Base-by-base conservation (phyloP, 371 early-diverging fungal genomes). In the Syncephalis fuscata region DNA sequence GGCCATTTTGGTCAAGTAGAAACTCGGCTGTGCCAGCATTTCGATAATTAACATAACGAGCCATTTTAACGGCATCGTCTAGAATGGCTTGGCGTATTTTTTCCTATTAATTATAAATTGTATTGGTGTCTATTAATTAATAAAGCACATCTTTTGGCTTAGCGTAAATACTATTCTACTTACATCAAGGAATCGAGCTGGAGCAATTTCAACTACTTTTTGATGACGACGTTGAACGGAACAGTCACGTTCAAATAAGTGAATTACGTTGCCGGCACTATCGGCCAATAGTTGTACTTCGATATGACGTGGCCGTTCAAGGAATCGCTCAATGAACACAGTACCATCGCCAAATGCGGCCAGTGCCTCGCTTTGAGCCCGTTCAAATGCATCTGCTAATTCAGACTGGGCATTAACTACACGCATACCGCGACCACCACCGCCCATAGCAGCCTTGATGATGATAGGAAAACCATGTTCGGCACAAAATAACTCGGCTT, bases 1-100 rank as follows among this genome's bases (percentile, higher is more conserved):
- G 73, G 58, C 81, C 79, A 57, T 88, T 72, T 46, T 64, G 55
- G 60, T 92, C 93, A 8, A 88, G 89, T 55, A 98, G 72, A 70
- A 96, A 98, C 63, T 98, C 99, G 39, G 92, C 97, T 0, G 98
- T 92, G 51, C 97, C 96, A n/a, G 94, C 93, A 60, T 89, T 91
- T 57, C 80, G 71, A 73, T 98, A 98, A 52, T 82, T 77, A 50
- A 87, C 88, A 44, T 68, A 62, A 54, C 81, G 78, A 48, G 96
- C 89, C 51, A 95, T 71, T 68, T 81, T 88, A 65, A 92, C 74
- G 9, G 97, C 95, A 66, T 91, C 89, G 23, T 71, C 72, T 48
- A 86, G 64, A 45, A 97, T 89, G 16, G 71, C 73, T 49, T 88
- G 73, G 53, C 92, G 74, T n/a, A 76, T 66, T 4, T 64, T 61